Conservation (phyloP, 768 basidiomycete genomes). For the Leucocoprinus birnbaumii region DNA sequence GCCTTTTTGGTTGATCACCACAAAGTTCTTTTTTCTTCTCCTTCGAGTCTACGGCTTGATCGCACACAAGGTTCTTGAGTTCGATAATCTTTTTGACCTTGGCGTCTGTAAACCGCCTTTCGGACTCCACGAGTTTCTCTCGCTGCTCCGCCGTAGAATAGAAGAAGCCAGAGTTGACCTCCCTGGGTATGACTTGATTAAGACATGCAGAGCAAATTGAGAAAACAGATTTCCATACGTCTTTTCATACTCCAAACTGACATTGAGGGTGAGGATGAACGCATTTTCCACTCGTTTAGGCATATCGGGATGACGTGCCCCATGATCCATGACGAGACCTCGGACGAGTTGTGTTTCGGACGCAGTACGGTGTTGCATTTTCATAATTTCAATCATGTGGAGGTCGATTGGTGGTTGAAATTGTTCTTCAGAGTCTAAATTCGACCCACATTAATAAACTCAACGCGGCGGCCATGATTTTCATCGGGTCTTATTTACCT, state of each 20-base stretch:
- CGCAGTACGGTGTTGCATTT: slow-evolving; percentile 99
- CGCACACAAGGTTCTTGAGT: slow-evolving; percentile 94
- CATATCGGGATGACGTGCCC: slow-evolving; percentile 98
- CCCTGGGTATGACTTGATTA: slow-evolving; percentile 48
- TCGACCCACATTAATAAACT: slow-evolving; percentile 7
- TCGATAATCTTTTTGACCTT: slow-evolving; percentile 96
- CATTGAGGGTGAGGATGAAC: slow-evolving; percentile 92
- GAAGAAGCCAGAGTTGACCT: slow-evolving; percentile 99
- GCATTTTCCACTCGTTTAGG: slow-evolving; percentile 97
- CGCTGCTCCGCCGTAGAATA: slow-evolving; percentile 98
- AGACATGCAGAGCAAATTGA: slow-evolving; percentile 12
- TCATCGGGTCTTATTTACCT: slow-evolving; percentile 35
- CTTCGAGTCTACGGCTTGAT: slow-evolving; percentile 81
- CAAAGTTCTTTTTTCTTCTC: slow-evolving; percentile 86
- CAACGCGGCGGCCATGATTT: background rate
- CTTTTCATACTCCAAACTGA: slow-evolving; percentile 98
- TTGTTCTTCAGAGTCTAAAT: slow-evolving; percentile 56
- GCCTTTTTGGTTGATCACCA: slow-evolving; percentile 98
- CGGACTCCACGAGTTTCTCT: slow-evolving; percentile 97
- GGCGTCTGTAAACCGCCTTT: slow-evolving; percentile 89
- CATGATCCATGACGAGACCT: slow-evolving; percentile 96
- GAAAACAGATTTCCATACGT: slow-evolving; percentile 62
- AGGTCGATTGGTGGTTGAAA: slow-evolving; percentile 92
- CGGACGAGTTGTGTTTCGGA: slow-evolving; percentile 95
- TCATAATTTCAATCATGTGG: slow-evolving; percentile 99